Evolutionary conservation across 306 rosid genomes (phyloP).

Genomic region (Glycine soja): DNA sequence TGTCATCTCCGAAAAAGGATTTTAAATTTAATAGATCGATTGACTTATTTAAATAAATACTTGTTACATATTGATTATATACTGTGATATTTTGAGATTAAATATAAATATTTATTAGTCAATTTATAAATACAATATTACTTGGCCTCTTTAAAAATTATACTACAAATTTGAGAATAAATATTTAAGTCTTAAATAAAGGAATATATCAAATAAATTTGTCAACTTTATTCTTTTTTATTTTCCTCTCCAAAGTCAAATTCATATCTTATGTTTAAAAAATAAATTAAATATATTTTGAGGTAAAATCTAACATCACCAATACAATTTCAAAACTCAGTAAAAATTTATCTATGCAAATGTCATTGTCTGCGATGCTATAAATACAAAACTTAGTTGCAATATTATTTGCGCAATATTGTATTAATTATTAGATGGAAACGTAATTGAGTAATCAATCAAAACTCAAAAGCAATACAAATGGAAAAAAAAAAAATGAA

Average conservation of each 20-base stretch:
- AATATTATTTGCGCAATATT: neutral
- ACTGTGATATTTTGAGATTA: too few species aligned
- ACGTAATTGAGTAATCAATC: neutral
- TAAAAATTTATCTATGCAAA: neutral
- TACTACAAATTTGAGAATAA: neutral
- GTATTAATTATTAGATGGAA: neutral
- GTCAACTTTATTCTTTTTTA: neutral
- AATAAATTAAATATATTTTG: neutral
- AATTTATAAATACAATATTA: too few species aligned
- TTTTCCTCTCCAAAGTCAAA: neutral
- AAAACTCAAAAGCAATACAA: neutral
- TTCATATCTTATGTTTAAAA: neutral
- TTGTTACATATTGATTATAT: neutral
- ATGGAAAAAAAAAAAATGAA: neutral
- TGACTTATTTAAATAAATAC: too few species aligned
- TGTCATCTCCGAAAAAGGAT: neutral
- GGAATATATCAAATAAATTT: neutral
- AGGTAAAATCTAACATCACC: neutral
- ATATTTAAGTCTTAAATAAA: neutral
- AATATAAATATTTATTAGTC: too few species aligned
- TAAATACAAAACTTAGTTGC: too few species aligned
- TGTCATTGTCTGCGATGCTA: neutral
- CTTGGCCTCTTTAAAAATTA: too few species aligned
- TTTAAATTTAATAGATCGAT: too few species aligned
- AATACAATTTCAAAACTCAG: too few species aligned